Conservation (phyloP, 2,329 filamentous ascomycete species). For the Hymenoscyphus fructigenus region DNA sequence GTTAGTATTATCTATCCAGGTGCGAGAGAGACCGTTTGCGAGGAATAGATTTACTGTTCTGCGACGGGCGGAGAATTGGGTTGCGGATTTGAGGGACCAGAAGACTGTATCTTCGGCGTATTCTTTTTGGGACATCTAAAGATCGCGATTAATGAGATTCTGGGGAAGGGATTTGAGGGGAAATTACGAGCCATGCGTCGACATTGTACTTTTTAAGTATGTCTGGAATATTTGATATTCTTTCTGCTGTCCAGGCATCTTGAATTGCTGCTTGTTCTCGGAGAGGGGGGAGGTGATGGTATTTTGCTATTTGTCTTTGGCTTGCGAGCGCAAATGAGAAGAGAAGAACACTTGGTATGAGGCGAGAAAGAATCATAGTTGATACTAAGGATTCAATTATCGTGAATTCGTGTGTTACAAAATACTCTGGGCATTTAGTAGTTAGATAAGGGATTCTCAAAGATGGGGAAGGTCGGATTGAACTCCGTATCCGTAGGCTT, state of each 20-base stretch:
- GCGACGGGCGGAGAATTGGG: slow-evolving; percentile 49
- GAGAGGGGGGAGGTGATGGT: slow-evolving; percentile 43
- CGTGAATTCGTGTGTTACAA: not conserved
- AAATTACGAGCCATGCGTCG: slow-evolving; percentile 48
- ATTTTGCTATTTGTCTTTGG: slow-evolving; percentile 22
- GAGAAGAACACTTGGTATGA: not conserved
- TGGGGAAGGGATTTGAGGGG: not conserved
- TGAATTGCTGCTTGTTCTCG: slow-evolving; percentile 46
- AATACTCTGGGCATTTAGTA: not conserved
- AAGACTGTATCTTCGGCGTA: slow-evolving; percentile 53
- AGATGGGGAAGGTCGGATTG: not conserved
- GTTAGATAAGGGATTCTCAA: not conserved
- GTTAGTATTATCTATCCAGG: slow-evolving; percentile 49
- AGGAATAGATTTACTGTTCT: slow-evolving; percentile 52
- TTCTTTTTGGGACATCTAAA: slow-evolving; percentile 50
- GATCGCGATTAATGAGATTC: not conserved
- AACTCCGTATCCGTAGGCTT: not conserved
- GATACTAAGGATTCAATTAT: not conserved
- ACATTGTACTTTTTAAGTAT: slow-evolving; percentile 46
- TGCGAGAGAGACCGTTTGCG: slow-evolving; percentile 38
- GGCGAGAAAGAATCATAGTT: not conserved
- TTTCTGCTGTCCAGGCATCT: slow-evolving; percentile 46
- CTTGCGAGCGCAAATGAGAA: not conserved
- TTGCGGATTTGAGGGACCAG: slow-evolving; percentile 48
- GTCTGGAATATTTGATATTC: slow-evolving; percentile 42